A percentile compares a stretch with the other conserved stretches of the same genome.
Conservation (phyloP, 208 protist species). For the Trypanosoma conorhini region DNA sequence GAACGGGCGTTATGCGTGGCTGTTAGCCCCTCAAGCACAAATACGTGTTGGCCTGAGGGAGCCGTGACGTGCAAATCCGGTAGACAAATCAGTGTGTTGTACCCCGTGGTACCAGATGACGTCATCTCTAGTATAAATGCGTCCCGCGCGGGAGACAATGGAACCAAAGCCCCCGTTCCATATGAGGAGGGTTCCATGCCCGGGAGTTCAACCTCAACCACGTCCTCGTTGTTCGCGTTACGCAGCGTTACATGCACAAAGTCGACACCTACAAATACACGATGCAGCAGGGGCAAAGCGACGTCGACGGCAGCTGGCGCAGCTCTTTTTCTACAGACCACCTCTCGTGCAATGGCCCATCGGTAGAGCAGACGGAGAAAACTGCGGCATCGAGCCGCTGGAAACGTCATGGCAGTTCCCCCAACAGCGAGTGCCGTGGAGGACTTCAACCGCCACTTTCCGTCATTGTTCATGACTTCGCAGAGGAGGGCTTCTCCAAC, state of each 20-base stretch:
- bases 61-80: slow-evolving; percentile 15
- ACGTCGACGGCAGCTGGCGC: not conserved
- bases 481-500: not conserved
- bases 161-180: not conserved
- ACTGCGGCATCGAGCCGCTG: slow-evolving; percentile 6
- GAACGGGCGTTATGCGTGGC: not conserved
- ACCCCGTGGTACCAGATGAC: slow-evolving; percentile 9
- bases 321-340: not conserved
- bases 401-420: slow-evolving; percentile 14
- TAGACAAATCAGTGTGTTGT: slow-evolving; percentile 21
- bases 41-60: slow-evolving; percentile 16
- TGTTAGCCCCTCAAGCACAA: slow-evolving; percentile 10
- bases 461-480: slow-evolving; percentile 8
- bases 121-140: slow-evolving; percentile 21
- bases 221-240: slow-evolving; percentile 24
- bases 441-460: slow-evolving; percentile 11
- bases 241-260: slow-evolving; percentile 26
- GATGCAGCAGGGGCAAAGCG: not conserved
- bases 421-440: slow-evolving; percentile 11
- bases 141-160: not conserved
- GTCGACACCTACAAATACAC: slow-evolving; percentile 6
- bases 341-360: not conserved
- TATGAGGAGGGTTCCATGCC: slow-evolving; percentile 6
- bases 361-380: slow-evolving; percentile 12
- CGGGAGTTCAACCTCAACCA: slow-evolving; percentile 30